Percentiles rank a stretch among this genome's conserved stretches.
Conservation (phyloP, 2,329 filamentous ascomycete genomes). For the Aspergillus viridinutans region DNA sequence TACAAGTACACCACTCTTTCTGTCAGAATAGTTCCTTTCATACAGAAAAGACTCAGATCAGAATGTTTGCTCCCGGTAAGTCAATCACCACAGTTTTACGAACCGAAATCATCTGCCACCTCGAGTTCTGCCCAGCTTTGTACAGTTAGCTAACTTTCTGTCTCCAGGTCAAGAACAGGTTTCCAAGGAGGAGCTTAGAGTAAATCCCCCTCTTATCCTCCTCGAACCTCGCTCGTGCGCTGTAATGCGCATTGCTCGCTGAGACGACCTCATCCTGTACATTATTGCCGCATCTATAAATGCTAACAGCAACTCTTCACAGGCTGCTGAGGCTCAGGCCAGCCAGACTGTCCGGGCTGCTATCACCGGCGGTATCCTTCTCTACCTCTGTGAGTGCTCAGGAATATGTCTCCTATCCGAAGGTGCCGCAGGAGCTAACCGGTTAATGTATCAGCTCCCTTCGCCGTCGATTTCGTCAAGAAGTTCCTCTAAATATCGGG, state of each 20-base stretch:
- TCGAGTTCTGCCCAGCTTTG: not conserved
- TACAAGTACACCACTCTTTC: constrained; percentile 4
- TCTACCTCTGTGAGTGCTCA: constrained; percentile 57
- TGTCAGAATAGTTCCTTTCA: constrained; percentile 3
- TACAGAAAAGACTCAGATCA: constrained; percentile 7
- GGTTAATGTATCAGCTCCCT: constrained; percentile 37
- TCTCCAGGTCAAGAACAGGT: constrained; percentile 40
- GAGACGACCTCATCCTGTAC: not conserved
- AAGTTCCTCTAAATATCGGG: constrained; percentile 40
- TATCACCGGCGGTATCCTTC: constrained; percentile 50
- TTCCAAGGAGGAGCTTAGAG: constrained; percentile 45
- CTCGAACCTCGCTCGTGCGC: no score
- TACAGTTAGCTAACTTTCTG: not conserved
- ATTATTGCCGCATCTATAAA: not conserved
- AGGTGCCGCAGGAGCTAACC: not conserved
- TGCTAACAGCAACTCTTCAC: constrained; percentile 6
- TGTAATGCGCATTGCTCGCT: not conserved
- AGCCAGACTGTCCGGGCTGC: constrained; percentile 52
- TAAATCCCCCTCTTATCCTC: constrained; percentile 14
- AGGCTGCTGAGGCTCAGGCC: constrained; percentile 53
- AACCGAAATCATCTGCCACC: not conserved
- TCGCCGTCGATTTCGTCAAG: constrained; percentile 47
- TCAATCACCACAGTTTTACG: not conserved
- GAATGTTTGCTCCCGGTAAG: constrained; percentile 35
- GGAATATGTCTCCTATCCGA: not conserved